Conservation (phyloP, 192 early-diverging fungal genomes). For the Umbelopsis sp. region DNA sequence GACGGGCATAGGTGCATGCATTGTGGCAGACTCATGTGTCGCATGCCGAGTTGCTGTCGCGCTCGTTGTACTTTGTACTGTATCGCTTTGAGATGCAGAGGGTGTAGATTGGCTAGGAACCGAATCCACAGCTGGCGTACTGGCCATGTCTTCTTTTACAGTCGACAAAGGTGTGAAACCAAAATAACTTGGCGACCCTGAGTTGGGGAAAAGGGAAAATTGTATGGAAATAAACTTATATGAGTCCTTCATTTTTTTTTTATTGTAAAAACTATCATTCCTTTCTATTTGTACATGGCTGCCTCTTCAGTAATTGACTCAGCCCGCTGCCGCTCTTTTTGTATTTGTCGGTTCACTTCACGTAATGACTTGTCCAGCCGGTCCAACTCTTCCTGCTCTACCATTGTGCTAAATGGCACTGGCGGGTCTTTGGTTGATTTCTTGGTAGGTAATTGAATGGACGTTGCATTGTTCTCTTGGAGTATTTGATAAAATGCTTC, state of each 20-base stretch:
- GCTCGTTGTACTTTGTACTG: not conserved
- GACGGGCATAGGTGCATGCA: not conserved
- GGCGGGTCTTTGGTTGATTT: constrained; percentile 31
- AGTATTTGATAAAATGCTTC: constrained; percentile 39
- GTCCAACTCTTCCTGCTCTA: constrained; percentile 43
- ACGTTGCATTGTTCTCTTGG: constrained; percentile 32
- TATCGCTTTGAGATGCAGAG: not conserved
- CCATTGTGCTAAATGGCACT: constrained; percentile 33
- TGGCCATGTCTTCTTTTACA: constrained; percentile 4
- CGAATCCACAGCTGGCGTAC: not conserved
- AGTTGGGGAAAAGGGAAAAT: not conserved
- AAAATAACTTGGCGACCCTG: not conserved
- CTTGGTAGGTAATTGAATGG: constrained; percentile 32
- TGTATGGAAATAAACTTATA: not conserved
- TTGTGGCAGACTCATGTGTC: not conserved
- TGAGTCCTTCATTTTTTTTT: not conserved
- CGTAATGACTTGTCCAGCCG: constrained; percentile 34
- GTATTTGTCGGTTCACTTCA: constrained; percentile 40
- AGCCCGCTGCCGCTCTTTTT: constrained; percentile 14
- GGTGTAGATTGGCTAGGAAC: not conserved
- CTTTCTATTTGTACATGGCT: constrained; percentile 18
- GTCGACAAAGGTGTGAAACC: not conserved
- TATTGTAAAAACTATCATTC: constrained; percentile 14
- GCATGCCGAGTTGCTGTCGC: not conserved
- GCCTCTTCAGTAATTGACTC: constrained; percentile 20